Base-by-base conservation (phyloP, 495 filamentous ascomycete species). In the Penicillium odoratum region DNA sequence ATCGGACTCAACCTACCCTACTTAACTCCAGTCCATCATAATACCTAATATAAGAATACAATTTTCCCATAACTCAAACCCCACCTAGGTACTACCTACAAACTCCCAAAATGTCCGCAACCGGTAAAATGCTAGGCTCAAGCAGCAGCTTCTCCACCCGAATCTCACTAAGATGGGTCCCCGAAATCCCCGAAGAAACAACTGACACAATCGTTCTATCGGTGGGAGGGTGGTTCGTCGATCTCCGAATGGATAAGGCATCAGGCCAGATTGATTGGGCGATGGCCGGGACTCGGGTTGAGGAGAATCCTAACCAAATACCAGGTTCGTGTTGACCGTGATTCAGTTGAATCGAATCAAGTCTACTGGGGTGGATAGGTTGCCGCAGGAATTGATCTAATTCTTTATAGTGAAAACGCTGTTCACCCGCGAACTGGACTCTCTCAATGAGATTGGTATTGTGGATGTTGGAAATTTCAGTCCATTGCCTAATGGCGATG, bases 391-490 rank as follows among this genome's bases (percentile, higher is more conserved):
- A 25, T 8, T 5, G 26, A 2, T 26, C 34, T 36, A 51, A 36
- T 3, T 2, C 10, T 40, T n/a, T 11, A 5, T 33, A 76, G 74
- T 65, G 9, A 61, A 63, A 10, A 67, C 74, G 8, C 61, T 62
- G 8, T 78, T 78, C 49, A 75, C 74, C 0, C 74, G 76, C 46
- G 71, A 73, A 21, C 61, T 78, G 5, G 74, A 78, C 56, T 78
- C 74, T 3, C 65, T 68, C 11, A 59, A 75, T 44, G 59, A 65
- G 0, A 74, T 76, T 43, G 67, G 69, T 9, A 69, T 60, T 15
- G 60, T 56, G 9, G 74, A 77, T 38, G 72, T 69, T 46, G 74
- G 72, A 0, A 68, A 64, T 0, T 78, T 78, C 54, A 63, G 63
- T 13, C 46, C 66, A 1, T 54, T 78, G 1, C 68, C 75, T 0